Percentiles rank a stretch among this genome's conserved stretches.
Conservation (phyloP, 2,329 filamentous ascomycete species). For the Penicillium sp. region DNA sequence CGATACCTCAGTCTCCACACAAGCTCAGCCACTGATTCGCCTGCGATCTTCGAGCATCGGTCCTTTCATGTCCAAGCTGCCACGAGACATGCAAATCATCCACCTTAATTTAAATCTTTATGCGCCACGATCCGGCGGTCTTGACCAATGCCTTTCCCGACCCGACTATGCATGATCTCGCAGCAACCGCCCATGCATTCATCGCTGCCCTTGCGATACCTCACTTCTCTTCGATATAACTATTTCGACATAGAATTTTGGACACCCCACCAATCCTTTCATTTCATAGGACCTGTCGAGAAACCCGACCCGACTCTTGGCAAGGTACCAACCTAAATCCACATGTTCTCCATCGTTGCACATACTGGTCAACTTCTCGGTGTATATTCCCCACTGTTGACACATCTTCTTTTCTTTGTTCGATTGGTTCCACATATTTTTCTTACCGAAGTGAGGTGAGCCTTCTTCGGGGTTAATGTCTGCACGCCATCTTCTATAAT, state of each 20-base stretch:
- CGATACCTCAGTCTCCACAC: conserved; percentile 10
- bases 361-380: conserved; percentile 10
- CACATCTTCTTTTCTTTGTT: conserved; percentile 1
- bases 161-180: not conserved
- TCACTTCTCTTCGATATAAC: not conserved
- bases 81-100: not conserved
- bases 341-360: conserved; percentile 10
- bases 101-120: not conserved
- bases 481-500: conserved; percentile 22
- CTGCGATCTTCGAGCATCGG: not conserved
- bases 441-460: conserved; percentile 7
- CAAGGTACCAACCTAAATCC: not conserved
- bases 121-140: not conserved
- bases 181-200: not conserved
- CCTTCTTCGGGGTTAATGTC: conserved; percentile 16
- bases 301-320: not conserved
- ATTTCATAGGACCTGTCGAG: not conserved
- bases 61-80: not conserved
- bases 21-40: not conserved
- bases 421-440: conserved; percentile 9
- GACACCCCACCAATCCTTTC: not conserved
- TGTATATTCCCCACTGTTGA: conserved; percentile 14
- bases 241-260: not conserved
- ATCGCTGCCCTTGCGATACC: not conserved
- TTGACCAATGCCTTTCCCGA: not conserved